These are phyloP conservation scores for Fagopyrum esculentum DNA, from an alignment of 148 eudicot genomes.

Conservation along the genomic window DNA sequence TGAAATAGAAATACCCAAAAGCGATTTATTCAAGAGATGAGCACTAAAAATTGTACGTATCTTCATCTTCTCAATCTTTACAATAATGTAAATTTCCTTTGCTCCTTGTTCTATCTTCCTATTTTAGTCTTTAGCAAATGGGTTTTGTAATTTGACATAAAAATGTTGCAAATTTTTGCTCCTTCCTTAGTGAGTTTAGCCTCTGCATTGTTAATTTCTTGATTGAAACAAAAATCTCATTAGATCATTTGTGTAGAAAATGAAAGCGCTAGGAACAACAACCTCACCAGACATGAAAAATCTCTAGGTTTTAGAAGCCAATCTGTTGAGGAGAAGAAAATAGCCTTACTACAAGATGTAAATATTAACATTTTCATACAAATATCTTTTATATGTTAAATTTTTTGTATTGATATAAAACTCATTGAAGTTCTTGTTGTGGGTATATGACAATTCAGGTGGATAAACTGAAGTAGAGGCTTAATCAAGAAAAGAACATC, in stretches of 20 bases:
- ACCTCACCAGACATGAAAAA: not conserved
- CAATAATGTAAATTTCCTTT: not conserved
- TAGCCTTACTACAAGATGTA: conserved; percentile 12
- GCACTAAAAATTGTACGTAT: conserved; percentile 9
- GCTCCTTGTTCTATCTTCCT: not conserved
- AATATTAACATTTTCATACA: not conserved
- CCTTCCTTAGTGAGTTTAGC: not conserved
- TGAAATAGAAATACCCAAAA: not conserved
- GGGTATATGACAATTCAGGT: conserved; percentile 9
- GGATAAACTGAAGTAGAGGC: conserved; percentile 14
- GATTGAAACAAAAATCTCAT: not conserved
- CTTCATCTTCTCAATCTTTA: not conserved
- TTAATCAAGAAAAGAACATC: conserved; percentile 11
- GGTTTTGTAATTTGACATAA: not conserved
- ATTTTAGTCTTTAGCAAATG: not conserved
- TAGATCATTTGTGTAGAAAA: not conserved
- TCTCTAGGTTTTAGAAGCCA: not conserved
- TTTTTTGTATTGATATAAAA: not conserved
- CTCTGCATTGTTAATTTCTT: not conserved
- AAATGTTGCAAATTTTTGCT: not conserved
- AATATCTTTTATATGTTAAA: not conserved
- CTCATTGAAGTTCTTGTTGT: not conserved
- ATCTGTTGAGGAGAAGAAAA: conserved; percentile 8
- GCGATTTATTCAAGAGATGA: conserved; percentile 6
- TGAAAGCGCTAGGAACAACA: conserved; percentile 7